Conservation (phyloP, 306 rosid genomes). For the Dryas drummondii region DNA sequence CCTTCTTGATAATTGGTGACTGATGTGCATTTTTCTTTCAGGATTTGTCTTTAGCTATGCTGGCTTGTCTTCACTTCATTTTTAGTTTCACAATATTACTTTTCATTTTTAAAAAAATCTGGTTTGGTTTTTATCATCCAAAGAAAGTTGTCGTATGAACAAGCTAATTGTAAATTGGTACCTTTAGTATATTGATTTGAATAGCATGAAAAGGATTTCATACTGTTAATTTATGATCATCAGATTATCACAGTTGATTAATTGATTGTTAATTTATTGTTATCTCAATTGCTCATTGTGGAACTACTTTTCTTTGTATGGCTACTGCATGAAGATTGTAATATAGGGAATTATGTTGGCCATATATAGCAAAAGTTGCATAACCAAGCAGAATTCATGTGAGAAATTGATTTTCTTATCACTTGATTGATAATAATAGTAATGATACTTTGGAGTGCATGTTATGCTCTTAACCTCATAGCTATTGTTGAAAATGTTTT, state of each 20-base stretch:
- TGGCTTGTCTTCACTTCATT: not conserved
- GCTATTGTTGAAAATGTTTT: not conserved
- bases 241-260: not conserved
- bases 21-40: not conserved
- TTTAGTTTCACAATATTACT: not conserved
- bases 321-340: not conserved
- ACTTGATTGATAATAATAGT: not conserved
- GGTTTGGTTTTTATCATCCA: not conserved
- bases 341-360: not conserved
- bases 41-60: not conserved
- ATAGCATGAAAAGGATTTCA: not conserved
- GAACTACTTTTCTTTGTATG: not conserved
- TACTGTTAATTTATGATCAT: not conserved
- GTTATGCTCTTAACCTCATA: constrained; percentile 5
- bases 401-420: not conserved
- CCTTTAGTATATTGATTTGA: not conserved
- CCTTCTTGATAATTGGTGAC: not conserved
- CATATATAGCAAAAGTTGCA: not conserved
- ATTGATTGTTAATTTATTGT: not conserved
- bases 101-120: not conserved
- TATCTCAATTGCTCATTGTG: not conserved
- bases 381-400: not conserved
- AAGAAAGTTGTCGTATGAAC: not conserved
- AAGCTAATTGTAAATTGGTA: too few relatives aligned
- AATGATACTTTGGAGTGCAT: constrained; percentile 4